Evolutionary conservation across 2,329 filamentous ascomycete genomes (phyloP), one percentile per base, ranked within the genome.

Genomic region (Amauroascus niger): DNA sequence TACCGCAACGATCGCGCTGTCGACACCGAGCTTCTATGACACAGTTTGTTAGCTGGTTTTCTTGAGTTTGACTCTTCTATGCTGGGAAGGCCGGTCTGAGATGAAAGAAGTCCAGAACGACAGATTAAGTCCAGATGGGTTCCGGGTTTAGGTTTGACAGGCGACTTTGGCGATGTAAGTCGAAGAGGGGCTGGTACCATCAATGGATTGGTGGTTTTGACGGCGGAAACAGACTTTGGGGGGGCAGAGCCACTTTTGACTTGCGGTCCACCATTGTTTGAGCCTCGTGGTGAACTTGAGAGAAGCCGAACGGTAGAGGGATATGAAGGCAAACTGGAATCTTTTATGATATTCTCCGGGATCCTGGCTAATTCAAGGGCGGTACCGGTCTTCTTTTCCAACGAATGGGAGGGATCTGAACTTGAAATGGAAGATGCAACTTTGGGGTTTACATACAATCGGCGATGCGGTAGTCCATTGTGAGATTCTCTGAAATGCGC

Each of bases 401-500:
- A 6, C 28, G 30, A 30, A 13, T 24, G 30, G 44, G 55, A 50
- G 43, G 51, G 51, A 53, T 41, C 43, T 53, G 51, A 49, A 43
- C 22, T 40, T 41, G 45, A 51, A 58, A 58, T 50, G 47, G 51
- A 55, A 54, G 52, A 41, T 30, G 46, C 28, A 47, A 30, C 33
- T 43, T 35, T 35, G 26, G 46, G 20, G 33, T 39, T 55, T 57
- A 73, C 71, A 62, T 72, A 73, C 71, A 67, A 62, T 65, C 63
- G 57, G 50, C 57, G 57, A 28, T 54, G 51, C 33, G 39, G 49
- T 8, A 40, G 9, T 39, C 43, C 49, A 24, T 16, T 32, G 11
- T 48, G 46, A 8, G 44, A 22, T 24, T 16, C 41, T 51, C 49
- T 56, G 41, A 45, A 58, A 49, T 54, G 52, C 22, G 49, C 33